Evolutionary conservation across 2,329 filamentous ascomycete species (phyloP), one percentile per base, ranked within the genome.

Genomic region (Domatiomyces catenatus): DNA sequence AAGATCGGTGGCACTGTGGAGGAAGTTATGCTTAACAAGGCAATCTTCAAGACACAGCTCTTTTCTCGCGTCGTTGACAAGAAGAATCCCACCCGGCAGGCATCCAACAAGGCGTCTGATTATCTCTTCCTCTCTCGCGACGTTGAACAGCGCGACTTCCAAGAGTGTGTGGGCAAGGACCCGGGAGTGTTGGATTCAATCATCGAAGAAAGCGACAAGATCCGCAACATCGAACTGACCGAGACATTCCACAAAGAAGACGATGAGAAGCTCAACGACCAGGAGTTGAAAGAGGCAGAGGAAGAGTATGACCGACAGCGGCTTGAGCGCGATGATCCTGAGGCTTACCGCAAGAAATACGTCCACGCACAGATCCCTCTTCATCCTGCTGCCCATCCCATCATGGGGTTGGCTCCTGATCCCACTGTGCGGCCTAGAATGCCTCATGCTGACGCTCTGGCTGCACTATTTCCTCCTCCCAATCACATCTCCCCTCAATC

Each of bases 11-110:
- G 87, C 1, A 92, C 87, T 0, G 88, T 83, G 58, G 88, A 95
- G 63, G 77, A 83, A 42, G 74, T 75, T 8, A 69, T 93, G 46
- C 79, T 88, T 58, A 83, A 86, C 64, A 80, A 78, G 54, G 75
- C 81, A 1, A 71, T 93, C 1, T 94, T 88, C 75, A 95, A 95
- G 65, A 81, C 75, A 28, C 85, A 92, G 62, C 72, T 95, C 44
- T 79, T 86, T 3, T 79, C 77, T 42, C 79, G 86, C 12, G 84
- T 94, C 1, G 82, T 95, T 3, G 89, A 95, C 66, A 81, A 86
- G 62, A 86, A 84, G 66, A 86, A 86, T 47, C 80, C 83, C 0
- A 67, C 80, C n/a, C 79, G 83, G 6, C 78, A 74, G 64, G 80
- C 84, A 0, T 72, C 74, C 18, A 77, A 75, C 48, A 70, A 73